Evolutionary conservation across 2,329 filamentous ascomycete species (phyloP), one percentile per base, ranked within the genome.

Genomic region (Cryphonectria carpinicola): DNA sequence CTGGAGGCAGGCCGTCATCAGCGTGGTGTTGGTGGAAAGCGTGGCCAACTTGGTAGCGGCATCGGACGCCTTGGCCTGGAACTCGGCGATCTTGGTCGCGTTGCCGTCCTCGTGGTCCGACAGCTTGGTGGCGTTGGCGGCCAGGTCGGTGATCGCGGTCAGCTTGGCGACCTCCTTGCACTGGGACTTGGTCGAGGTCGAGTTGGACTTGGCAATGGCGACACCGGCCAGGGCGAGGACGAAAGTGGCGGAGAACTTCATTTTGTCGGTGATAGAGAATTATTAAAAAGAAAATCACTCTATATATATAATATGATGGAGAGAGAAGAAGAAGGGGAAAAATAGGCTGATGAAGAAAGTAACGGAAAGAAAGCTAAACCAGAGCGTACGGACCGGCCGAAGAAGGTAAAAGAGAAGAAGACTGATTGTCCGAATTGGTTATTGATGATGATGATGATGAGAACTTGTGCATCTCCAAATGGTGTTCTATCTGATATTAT

Each of bases 41-140:
- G 76, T 73, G 32, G 74, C 71, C 66, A 82, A 78, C 71, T 75
- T 74, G 35, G 77, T 74, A 2, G 77, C 74, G 5, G 75, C 76
- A 4, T 75, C 69, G 25, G 79, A 74, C 2, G 80, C 80, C 75
- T 82, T 80, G 69, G 79, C 76, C 76, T 82, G 78, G 75, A 83
- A 77, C 37, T 75, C 75, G 14, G 76, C 78, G 6, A 78, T 77
- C 71, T 77, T 77, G 62, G 81, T 81, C 41, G 80, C 76, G 71
- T 83, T 80, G 74, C 78, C 77, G 32, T 80, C 72, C 63, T 79
- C 78, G 62, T 77, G 71, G 65, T 76, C 66, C 46, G 77, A 46
- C 4, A 83, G 77, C 71, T 76, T 73, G 46, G 81, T 82, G 8
- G 76, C 71, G 76, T 83, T 82, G 74, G 73, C 71, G 28, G 80